Evolutionary conservation across 2,329 filamentous ascomycete species (phyloP).

Genomic region (Metarhizium album): DNA sequence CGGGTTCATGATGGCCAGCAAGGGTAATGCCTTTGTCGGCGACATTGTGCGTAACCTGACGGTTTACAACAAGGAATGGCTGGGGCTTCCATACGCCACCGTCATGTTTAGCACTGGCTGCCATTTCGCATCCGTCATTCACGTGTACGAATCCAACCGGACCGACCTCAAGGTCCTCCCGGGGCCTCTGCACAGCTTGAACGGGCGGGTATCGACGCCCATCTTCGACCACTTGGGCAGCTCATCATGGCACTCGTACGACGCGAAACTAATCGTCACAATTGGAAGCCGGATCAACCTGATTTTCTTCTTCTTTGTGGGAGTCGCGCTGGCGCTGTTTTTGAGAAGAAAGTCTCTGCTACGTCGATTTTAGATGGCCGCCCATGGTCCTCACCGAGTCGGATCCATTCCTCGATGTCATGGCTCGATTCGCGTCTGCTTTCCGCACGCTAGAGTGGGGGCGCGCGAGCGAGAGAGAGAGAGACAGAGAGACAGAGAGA

Average conservation of each 20-base stretch:
- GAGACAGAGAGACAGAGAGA: neutral
- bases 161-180: slow-evolving; percentile 24
- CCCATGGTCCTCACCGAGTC: neutral
- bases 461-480: too few species aligned
- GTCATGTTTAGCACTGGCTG: slow-evolving; percentile 34
- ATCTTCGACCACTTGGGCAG: slow-evolving; percentile 30
- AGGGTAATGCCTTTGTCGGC: slow-evolving; percentile 22
- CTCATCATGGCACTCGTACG: slow-evolving; percentile 31
- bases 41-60: slow-evolving; percentile 22
- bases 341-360: slow-evolving; percentile 10
- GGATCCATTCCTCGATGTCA: neutral
- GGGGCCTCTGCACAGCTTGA: slow-evolving; percentile 27
- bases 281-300: slow-evolving; percentile 9
- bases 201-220: slow-evolving; percentile 27
- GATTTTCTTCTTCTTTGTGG: slow-evolving; percentile 12
- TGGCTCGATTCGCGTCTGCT: neutral
- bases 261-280: slow-evolving; percentile 16
- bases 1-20: slow-evolving; percentile 29
- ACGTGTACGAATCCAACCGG: slow-evolving; percentile 22
- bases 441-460: too few species aligned
- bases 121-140: slow-evolving; percentile 31
- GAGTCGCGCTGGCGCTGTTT: slow-evolving; percentile 11
- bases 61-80: slow-evolving; percentile 26
- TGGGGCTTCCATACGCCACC: slow-evolving; percentile 27
- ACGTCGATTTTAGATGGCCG: slow-evolving; percentile 9